phyloP scores from a whole-genome alignment of 345 rosid species.

The Aegle marmelos region DNA sequence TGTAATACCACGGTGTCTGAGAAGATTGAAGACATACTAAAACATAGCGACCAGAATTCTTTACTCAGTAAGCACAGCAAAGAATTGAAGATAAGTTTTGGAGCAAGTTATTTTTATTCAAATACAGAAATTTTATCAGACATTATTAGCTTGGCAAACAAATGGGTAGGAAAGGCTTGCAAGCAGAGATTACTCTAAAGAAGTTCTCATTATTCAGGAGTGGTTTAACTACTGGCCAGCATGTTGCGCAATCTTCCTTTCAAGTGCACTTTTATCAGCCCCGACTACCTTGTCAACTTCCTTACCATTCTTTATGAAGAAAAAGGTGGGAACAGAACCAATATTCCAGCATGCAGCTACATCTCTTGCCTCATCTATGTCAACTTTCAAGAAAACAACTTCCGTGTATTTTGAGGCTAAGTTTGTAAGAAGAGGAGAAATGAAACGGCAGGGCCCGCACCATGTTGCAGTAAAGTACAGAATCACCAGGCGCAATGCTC shows the following conservation, averaged over 20 bases:
- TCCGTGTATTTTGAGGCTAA: slow-evolving; percentile 67
- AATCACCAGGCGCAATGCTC: slow-evolving; percentile 66
- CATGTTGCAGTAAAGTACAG: slow-evolving; percentile 90
- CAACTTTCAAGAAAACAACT: slow-evolving; percentile 79
- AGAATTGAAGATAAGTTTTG: not conserved
- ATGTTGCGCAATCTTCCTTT: slow-evolving; percentile 60
- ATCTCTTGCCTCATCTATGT: slow-evolving; percentile 60
- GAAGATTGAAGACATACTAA: not conserved
- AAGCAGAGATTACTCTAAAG: not conserved
- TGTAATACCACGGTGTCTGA: not conserved
- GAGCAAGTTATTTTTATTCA: slow-evolving; percentile 6
- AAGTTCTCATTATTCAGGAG: not conserved
- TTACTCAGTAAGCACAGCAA: not conserved
- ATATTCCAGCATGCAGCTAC: slow-evolving; percentile 66
- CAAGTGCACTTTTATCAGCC: slow-evolving; percentile 74
- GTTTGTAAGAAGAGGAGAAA: slow-evolving; percentile 72
- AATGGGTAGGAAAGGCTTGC: not conserved
- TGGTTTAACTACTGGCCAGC: slow-evolving; percentile 27
- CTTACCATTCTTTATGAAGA: slow-evolving; percentile 68
- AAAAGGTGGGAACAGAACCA: slow-evolving; percentile 74
- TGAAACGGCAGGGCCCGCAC: slow-evolving; percentile 93
- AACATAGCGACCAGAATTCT: not conserved
- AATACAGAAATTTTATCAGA: not conserved
- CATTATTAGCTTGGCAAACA: not conserved
- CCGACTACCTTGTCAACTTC: slow-evolving; percentile 87